A percentile compares a stretch with the other conserved stretches of the same genome.
Evolutionary conservation across 208 protist genomes (phyloP).

Genomic region (Strigomonas culicis): DNA sequence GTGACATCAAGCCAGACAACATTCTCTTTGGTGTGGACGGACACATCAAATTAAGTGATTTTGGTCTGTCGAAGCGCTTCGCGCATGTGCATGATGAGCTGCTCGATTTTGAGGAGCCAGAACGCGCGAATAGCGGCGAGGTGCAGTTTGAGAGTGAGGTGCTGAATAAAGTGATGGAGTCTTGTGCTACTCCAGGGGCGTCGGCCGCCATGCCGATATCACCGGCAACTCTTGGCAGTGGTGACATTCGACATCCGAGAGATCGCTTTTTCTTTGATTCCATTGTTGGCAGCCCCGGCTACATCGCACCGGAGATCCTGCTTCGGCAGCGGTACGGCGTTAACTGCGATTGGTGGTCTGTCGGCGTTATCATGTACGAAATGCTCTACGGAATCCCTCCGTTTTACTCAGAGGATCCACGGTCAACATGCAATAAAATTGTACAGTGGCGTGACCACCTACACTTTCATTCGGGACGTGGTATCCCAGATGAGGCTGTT

Average conservation of each 20-base stretch:
- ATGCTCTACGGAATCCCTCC: constrained; percentile 96
- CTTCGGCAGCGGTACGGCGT: constrained; percentile 92
- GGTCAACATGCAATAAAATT: constrained; percentile 94
- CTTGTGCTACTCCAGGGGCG: background rate
- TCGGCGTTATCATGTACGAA: constrained; percentile 98
- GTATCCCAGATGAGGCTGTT: constrained; percentile 81
- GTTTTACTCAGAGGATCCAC: constrained; percentile 92
- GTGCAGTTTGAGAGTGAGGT: background rate
- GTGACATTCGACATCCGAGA: constrained; percentile 17
- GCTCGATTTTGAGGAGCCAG: constrained; percentile 53
- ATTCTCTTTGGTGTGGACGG: constrained; percentile 95
- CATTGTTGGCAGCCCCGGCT: constrained; percentile 95
- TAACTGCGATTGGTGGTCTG: constrained; percentile 98
- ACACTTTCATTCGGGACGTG: constrained; percentile 76
- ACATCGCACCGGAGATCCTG: constrained; percentile 97
- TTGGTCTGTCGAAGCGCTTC: constrained; percentile 95
- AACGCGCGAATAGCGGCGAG: background rate
- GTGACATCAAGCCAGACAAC: constrained; percentile 99
- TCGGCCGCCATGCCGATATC: background rate
- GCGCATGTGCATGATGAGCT: constrained; percentile 53
- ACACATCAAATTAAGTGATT: constrained; percentile 98
- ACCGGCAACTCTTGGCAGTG: constrained; percentile 2
- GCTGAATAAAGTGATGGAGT: constrained; percentile 1
- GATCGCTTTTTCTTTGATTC: constrained; percentile 84
- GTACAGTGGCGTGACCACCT: constrained; percentile 91